Evolutionary conservation across 2,329 filamentous ascomycete species (phyloP).

Genomic region (Pseudodiploospora longispora): DNA sequence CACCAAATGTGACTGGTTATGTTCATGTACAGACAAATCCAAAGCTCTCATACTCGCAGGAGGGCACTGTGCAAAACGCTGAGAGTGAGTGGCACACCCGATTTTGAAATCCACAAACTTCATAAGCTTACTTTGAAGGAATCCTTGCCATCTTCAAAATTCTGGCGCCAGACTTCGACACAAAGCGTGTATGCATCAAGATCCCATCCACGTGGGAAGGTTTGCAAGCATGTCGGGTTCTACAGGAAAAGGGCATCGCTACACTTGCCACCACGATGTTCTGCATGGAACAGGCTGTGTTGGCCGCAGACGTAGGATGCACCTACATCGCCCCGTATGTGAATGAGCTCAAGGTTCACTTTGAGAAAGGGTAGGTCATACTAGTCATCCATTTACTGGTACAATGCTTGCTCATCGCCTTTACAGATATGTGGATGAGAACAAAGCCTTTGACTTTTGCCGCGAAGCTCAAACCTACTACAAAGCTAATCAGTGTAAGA

Average conservation of each 20-base stretch:
- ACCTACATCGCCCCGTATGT: constrained; percentile 59
- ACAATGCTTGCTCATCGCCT: neutral
- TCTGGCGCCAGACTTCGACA: constrained; percentile 35
- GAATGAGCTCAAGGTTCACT: constrained; percentile 56
- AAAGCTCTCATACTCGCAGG: constrained; percentile 40
- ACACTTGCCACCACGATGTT: constrained; percentile 58
- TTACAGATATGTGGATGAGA: constrained; percentile 36
- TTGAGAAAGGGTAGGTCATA: constrained; percentile 36
- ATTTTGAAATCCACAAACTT: neutral
- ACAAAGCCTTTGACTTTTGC: constrained; percentile 43
- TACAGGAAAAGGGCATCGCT: constrained; percentile 45
- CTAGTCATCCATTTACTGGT: neutral
- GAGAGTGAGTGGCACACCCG: constrained; percentile 29
- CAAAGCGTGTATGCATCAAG: constrained; percentile 51
- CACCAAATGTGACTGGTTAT: constrained; percentile 39
- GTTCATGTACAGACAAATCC: constrained; percentile 56
- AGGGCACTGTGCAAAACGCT: constrained; percentile 42
- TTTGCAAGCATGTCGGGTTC: constrained; percentile 46
- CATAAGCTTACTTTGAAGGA: constrained; percentile 25
- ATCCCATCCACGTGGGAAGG: constrained; percentile 58
- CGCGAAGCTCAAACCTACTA: constrained; percentile 46
- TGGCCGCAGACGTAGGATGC: constrained; percentile 50
- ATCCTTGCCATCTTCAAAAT: constrained; percentile 40
- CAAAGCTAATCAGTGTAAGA: constrained; percentile 29
- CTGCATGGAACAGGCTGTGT: constrained; percentile 49